phyloP scores from a whole-genome alignment of 2,329 filamentous ascomycete species.

The Dothideomycetes sp. region DNA sequence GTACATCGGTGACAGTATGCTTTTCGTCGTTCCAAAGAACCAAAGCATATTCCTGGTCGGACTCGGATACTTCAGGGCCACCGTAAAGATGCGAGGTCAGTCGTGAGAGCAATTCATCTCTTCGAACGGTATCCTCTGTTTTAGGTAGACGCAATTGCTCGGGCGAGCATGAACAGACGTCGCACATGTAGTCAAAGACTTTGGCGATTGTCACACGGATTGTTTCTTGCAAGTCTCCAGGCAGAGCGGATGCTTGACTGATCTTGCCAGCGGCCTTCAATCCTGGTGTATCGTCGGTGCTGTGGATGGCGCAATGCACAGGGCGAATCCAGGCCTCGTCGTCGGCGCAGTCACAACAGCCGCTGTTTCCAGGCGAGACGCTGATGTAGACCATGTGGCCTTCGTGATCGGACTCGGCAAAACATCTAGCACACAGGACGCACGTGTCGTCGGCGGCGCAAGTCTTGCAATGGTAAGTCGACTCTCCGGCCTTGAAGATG shows the following conservation, averaged over 20 bases:
- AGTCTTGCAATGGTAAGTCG: slow-evolving; percentile 87
- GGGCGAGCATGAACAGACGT: slow-evolving; percentile 94
- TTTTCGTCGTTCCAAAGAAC: slow-evolving; percentile 98
- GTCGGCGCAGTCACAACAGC: slow-evolving; percentile 96
- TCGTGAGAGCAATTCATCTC: slow-evolving; percentile 73
- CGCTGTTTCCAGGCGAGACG: slow-evolving; percentile 81
- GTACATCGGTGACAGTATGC: slow-evolving; percentile 86
- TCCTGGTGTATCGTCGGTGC: slow-evolving; percentile 37
- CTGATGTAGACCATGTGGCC: slow-evolving; percentile 86
- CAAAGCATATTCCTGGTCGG: slow-evolving; percentile 67
- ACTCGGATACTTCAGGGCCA: slow-evolving; percentile 47
- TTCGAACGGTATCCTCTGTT: slow-evolving; percentile 66
- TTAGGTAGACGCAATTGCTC: slow-evolving; percentile 86
- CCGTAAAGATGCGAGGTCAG: slow-evolving; percentile 65
- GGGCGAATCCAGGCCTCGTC: slow-evolving; percentile 86
- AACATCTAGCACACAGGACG: slow-evolving; percentile 87
- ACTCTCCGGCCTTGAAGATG: slow-evolving; percentile 91
- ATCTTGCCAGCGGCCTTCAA: slow-evolving; percentile 47
- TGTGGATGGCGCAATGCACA: slow-evolving; percentile 89
- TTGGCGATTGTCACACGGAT: slow-evolving; percentile 80
- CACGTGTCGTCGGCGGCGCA: slow-evolving; percentile 93
- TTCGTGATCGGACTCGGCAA: slow-evolving; percentile 88
- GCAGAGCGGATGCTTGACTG: slow-evolving; percentile 41
- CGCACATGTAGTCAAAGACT: slow-evolving; percentile 88
- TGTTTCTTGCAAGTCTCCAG: slow-evolving; percentile 64